Conservation (phyloP, 2,329 filamentous ascomycete species). For the Trichoderma brevicompactum region DNA sequence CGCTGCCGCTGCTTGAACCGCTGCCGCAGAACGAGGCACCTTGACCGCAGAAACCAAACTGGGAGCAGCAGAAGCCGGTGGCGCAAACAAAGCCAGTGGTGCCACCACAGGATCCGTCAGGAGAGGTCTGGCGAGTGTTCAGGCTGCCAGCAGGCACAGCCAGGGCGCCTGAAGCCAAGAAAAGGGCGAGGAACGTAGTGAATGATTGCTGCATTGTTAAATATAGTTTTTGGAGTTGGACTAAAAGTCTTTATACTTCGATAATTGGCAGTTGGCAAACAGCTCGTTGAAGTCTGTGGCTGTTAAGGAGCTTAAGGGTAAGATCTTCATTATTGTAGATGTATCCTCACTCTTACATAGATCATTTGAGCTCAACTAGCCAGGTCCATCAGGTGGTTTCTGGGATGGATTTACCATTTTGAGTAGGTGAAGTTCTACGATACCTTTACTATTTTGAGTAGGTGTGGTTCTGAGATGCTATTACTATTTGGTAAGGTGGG, state of each 20-base stretch:
- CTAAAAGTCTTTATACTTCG: not conserved
- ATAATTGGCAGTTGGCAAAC: not conserved
- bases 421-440: not conserved
- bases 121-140: not conserved
- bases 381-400: not conserved
- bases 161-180: not conserved
- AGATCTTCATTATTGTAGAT: not conserved
- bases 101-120: not conserved
- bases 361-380: not conserved
- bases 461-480: not conserved
- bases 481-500: not conserved
- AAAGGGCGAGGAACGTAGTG: not conserved
- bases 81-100: slow-evolving; percentile 7
- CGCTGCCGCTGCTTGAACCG: not conserved
- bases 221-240: not conserved
- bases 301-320: not conserved
- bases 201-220: slow-evolving; percentile 7
- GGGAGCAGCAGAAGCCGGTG: not conserved
- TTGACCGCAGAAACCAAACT: not conserved
- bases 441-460: not conserved
- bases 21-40: not conserved
- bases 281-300: slow-evolving; percentile 1
- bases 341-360: slow-evolving; percentile 8
- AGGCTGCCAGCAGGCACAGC: not conserved
- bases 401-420: too few species aligned